phyloP scores from a whole-genome alignment of 2,329 filamentous ascomycete species.

The Hymenoscyphus salicellus region DNA sequence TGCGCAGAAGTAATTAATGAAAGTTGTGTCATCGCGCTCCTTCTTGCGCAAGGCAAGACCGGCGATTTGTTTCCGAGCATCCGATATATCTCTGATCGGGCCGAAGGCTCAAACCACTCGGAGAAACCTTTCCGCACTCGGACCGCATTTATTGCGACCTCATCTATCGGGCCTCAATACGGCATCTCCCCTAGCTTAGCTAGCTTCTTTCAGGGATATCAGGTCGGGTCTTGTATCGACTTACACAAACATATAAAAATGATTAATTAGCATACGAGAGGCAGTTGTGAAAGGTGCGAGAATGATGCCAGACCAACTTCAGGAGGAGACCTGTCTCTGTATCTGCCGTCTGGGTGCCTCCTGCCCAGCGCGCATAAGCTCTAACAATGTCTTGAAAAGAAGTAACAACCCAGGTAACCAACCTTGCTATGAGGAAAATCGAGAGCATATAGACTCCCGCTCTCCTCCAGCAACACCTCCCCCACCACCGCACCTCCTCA shows the following conservation, averaged over 20 bases:
- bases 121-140: too few species aligned
- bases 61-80: too few species aligned
- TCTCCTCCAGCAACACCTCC: neutral
- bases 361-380: neutral
- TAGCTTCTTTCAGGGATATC: neutral
- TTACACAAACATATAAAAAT: neutral
- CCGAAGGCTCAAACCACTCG: too few species aligned
- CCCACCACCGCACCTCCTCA: neutral
- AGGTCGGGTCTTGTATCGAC: constrained; percentile 1
- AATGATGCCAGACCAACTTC: neutral
- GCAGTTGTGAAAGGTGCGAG: neutral
- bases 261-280: neutral
- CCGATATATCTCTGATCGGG: too few species aligned
- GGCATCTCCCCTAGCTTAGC: neutral
- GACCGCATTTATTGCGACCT: too few species aligned
- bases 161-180: too few species aligned
- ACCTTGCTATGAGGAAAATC: neutral
- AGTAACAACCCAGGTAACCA: neutral
- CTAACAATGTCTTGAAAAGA: neutral
- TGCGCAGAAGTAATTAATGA: too few species aligned
- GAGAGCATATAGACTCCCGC: neutral
- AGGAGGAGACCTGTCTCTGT: neutral
- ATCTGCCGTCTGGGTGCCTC: neutral
- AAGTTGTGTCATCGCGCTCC: too few species aligned
- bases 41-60: too few species aligned